A percentile compares a stretch with the other conserved stretches of the same genome.
These are phyloP conservation scores for Boletus sp. DNA, from an alignment of 768 basidiomycete species.

Conservation along the genomic window DNA sequence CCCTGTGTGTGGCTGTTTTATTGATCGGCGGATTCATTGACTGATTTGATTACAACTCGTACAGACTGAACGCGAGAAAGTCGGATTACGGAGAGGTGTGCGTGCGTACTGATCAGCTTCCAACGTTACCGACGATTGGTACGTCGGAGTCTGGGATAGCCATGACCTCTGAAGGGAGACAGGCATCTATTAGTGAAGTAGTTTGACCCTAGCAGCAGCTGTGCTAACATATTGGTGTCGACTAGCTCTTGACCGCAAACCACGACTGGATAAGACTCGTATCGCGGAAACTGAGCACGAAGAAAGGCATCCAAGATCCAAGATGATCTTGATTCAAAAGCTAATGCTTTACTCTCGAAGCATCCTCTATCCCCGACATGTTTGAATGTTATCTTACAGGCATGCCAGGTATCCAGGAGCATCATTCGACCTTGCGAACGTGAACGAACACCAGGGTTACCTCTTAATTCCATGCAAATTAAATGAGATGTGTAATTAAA, in stretches of 20 bases:
- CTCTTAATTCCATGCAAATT: slow-evolving; percentile 8
- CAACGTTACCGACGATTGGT: neutral
- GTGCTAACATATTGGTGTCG: slow-evolving; percentile 9
- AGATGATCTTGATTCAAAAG: neutral
- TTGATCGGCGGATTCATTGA: neutral
- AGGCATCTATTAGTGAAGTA: no score
- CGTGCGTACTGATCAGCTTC: neutral
- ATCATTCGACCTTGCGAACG: neutral
- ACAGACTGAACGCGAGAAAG: neutral
- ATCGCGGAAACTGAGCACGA: neutral
- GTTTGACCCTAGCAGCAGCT: slow-evolving; percentile 8
- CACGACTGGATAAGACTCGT: neutral
- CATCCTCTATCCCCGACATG: neutral
- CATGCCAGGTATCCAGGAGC: neutral
- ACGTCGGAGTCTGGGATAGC: neutral
- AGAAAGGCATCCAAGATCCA: neutral
- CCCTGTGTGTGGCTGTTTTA: neutral
- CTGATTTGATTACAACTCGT: neutral
- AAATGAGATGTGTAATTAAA: slow-evolving; percentile 16
- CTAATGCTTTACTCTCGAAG: neutral
- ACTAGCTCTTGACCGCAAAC: neutral
- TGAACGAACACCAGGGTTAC: neutral
- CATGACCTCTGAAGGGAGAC: no score
- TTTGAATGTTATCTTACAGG: neutral
- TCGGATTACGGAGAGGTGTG: neutral